Evolutionary conservation across 768 basidiomycete species (phyloP), one percentile per base, ranked within the genome.

Genomic region (Lentinula detonsa): DNA sequence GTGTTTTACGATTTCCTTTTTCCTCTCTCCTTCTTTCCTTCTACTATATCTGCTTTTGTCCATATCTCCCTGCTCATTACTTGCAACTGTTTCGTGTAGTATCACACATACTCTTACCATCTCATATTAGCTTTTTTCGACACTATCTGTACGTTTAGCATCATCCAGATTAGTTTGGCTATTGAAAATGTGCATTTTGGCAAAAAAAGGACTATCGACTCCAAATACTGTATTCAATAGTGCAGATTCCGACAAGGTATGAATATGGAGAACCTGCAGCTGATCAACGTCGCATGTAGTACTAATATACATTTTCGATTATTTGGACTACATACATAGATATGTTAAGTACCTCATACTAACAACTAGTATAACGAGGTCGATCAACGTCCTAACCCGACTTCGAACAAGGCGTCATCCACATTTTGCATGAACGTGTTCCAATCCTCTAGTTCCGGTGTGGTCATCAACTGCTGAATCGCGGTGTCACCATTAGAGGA

Each of bases 61-160:
- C 31, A 39, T 61, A 28, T 55, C 63, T 61, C 61, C 23, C 64
- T 34, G 64, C 46, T 66, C 68, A 63, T 71, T 68, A 68, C 42
- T 60, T 50, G 42, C 39, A 66, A 52, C 51, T 60, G 34, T 61
- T 37, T 39, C 62, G 60, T 54, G 34, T 63, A 65, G 61, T 58
- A 61, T 57, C 67, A 61, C 65, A 62, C 63, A 62, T 50, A 59
- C 23, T 50, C 48, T 49, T 59, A 59, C 35, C 58, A 58, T 67
- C 65, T 65, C 62, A 57, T 62, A 61, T 65, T 61, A 40, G 54
- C 42, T 46, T 45, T 23, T 39, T 28, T 55, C 64, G 63, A 65
- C 46, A 65, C 60, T 63, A 59, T 66, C 64, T 66, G 65, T 66
- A 66, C 65, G 63, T 63, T 46, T 64, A 59, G 54, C 33, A 62